Conservation (phyloP, 331 rosid species). For the Rhamnella rubrinervis region DNA sequence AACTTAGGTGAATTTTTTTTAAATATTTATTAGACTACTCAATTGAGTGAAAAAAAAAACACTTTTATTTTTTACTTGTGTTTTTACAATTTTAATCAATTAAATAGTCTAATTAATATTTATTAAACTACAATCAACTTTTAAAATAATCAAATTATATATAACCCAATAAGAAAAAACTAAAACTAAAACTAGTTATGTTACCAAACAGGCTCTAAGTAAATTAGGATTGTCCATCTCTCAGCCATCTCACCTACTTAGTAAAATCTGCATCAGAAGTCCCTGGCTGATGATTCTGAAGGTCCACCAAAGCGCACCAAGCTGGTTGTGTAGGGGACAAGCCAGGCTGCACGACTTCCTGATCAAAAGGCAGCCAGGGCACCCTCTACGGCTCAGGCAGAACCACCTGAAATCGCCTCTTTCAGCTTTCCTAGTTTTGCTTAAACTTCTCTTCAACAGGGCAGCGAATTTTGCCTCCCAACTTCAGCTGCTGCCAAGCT, state of each 20-base stretch:
- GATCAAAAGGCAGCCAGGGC: conserved; percentile 33
- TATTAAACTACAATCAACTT: too few relatives aligned
- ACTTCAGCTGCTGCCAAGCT: conserved; percentile 35
- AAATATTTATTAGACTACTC: too few relatives aligned
- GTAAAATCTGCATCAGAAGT: conserved; percentile 34
- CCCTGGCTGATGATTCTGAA: conserved; percentile 28
- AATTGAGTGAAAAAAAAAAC: too few relatives aligned
- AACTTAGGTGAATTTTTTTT: too few relatives aligned
- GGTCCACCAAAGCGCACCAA: conserved; percentile 27
- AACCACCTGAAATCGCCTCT: conserved; percentile 28
- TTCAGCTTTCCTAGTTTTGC: conserved; percentile 35
- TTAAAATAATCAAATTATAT: too few relatives aligned
- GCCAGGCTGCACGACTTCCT: conserved; percentile 37
- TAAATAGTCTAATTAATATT: too few relatives aligned
- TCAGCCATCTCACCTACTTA: not conserved
- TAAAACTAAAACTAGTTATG: too few relatives aligned
- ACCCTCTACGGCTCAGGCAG: conserved; percentile 31
- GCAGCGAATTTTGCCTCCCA: conserved; percentile 26
- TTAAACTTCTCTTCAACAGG: conserved; percentile 34
- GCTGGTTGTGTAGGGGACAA: conserved; percentile 30
- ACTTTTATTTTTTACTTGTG: too few relatives aligned
- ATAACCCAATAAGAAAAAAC: too few relatives aligned
- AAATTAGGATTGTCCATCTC: too few relatives aligned
- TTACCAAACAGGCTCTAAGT: too few relatives aligned
- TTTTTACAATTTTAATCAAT: too few relatives aligned